Evolutionary conservation across 345 rosid species (phyloP).

Genomic region (Psidium friedrichsthalianum): DNA sequence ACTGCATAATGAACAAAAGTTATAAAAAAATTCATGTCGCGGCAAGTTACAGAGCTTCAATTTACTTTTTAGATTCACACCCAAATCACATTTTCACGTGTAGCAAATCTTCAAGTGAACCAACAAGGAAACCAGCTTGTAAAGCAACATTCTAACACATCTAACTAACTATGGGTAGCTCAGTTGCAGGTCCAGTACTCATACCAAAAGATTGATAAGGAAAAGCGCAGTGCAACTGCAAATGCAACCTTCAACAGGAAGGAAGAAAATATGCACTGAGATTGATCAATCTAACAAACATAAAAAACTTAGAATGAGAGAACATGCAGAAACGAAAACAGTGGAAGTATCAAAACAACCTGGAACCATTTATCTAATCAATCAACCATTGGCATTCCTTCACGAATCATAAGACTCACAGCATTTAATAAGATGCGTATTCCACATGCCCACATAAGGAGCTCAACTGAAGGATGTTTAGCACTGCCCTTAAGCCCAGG

Average conservation of each 20-base stretch:
- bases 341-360: background rate
- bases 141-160: background rate
- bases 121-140: background rate
- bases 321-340: background rate
- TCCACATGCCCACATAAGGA: conserved; percentile 52
- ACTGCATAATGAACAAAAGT: background rate
- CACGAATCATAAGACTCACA: conserved; percentile 26
- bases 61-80: background rate
- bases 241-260: background rate
- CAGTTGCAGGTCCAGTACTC: background rate
- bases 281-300: background rate
- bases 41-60: background rate
- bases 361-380: background rate
- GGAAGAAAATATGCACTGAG: background rate
- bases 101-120: background rate
- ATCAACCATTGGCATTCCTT: background rate
- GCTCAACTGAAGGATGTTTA: conserved; percentile 10
- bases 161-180: too few relatives aligned
- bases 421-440: conserved; percentile 66
- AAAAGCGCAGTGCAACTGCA: background rate
- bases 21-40: background rate
- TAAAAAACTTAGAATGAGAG: background rate
- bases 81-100: background rate
- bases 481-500: conserved; percentile 7
- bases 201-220: background rate